phyloP scores from a whole-genome alignment of 2,329 filamentous ascomycete genomes.

The Lachnellula suecica region DNA sequence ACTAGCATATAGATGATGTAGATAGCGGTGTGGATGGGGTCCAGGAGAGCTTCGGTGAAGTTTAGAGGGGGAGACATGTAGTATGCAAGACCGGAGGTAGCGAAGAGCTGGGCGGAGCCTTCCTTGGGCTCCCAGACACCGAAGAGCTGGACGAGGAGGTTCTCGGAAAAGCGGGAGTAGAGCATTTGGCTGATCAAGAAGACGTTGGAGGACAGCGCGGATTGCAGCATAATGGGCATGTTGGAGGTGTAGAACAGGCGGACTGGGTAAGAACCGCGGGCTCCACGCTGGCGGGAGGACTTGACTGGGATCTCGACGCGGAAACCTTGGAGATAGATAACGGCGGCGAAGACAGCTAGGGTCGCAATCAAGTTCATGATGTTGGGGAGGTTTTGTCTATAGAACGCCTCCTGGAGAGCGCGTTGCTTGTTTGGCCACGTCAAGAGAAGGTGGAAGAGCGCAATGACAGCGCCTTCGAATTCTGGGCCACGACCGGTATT shows the following conservation, averaged over 20 bases:
- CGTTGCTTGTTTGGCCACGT: conserved; percentile 99
- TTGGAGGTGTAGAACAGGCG: conserved; percentile 99
- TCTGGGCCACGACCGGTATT: conserved; percentile 99
- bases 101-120: conserved; percentile 92
- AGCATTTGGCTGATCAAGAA: conserved; percentile 99
- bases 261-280: conserved; percentile 95
- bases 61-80: conserved; percentile 99
- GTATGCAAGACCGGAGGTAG: conserved; percentile 91
- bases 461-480: conserved; percentile 98
- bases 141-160: conserved; percentile 94
- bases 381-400: conserved; percentile 98
- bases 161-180: conserved; percentile 98
- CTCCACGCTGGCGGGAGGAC: conserved; percentile 97
- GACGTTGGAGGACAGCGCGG: conserved; percentile 96
- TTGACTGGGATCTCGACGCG: conserved; percentile 99
- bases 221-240: conserved; percentile 99
- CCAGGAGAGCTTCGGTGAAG: conserved; percentile 94
- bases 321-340: conserved; percentile 99
- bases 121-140: conserved; percentile 99
- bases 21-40: conserved; percentile 93
- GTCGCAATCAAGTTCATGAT: conserved; percentile 98
- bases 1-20: conserved; percentile 98
- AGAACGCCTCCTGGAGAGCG: conserved; percentile 97
- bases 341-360: conserved; percentile 87
- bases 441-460: conserved; percentile 94